Evolutionary conservation across 495 filamentous ascomycete genomes (phyloP), one percentile per base, ranked within the genome.

Genomic region (Lepraria neglecta): DNA sequence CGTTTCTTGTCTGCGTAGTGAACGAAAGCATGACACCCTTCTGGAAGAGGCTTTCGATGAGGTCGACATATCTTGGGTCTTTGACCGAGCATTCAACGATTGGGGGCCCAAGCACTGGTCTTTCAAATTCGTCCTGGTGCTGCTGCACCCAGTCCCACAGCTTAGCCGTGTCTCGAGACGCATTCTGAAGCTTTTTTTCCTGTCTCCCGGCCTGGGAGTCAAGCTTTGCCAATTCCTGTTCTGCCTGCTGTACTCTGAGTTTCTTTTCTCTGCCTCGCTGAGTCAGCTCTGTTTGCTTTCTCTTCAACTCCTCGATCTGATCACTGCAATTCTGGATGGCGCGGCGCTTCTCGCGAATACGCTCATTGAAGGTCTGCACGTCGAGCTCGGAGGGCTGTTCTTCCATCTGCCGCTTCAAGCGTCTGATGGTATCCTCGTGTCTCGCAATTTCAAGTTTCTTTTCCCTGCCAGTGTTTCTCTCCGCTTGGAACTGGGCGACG

Each of bases 91-190:
- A 96, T 27, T 79, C 84, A 15, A 99, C 74, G 60, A 92, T 79
- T 0, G 94, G 84, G 19, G 94, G 94, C 0, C 90, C 91, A 71
- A 90, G 92, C 27, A 97, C 86, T 64, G 87, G 80, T 58, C 87
- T 83, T 69, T 92, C 82, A 60, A 97, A 97, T 30, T 79, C 70
- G 65, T 81, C 71, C 46, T 79, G 82, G 70, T 97, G 84, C 3
- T 84, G 69, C 63, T 86, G 78, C 59, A 97, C 73, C 89, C 91
- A 97, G 51, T 84, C 79, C 83, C 91, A 96, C 27, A 84, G 87
- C 66, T 69, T 78, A 12, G 77, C 74, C 3, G 87, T 83, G 59
- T 97, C 89, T 0, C 35, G 46, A 4, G 87, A 85, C 3, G 76
- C 2, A 7, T 65, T 70, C 43, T 72, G 73, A 11, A 97, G 77